These are phyloP conservation scores for Musa beccarii DNA, from an alignment of 176 grass and related monocot species.

Conservation along the genomic window DNA sequence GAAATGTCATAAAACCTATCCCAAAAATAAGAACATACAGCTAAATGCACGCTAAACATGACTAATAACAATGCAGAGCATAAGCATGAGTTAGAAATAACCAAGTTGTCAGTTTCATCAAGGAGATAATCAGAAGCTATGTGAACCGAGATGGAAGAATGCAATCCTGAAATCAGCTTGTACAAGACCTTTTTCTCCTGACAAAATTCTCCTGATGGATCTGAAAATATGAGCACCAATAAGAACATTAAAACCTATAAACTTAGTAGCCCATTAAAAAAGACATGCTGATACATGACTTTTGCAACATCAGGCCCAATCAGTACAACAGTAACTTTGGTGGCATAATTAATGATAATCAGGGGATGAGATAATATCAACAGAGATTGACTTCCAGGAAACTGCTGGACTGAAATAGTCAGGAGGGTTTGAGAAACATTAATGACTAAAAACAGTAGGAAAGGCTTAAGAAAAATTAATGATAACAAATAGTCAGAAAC, in stretches of 20 bases:
- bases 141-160: conserved; percentile 95
- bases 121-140: conserved; percentile 94
- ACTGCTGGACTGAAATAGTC: neutral
- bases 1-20: conserved; percentile 4
- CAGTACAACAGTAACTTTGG: no score
- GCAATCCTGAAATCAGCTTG: conserved; percentile 92
- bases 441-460: no score
- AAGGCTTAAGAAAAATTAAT: neutral
- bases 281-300: neutral
- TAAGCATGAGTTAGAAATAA: conserved; percentile 9
- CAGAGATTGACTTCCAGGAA: neutral
- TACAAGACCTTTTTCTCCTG: conserved; percentile 91
- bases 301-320: neutral
- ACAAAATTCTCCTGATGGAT: conserved; percentile 88
- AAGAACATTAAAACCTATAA: neutral
- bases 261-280: neutral
- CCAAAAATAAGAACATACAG: neutral
- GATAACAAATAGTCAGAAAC: neutral
- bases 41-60: neutral
- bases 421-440: no score
- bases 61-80: no score
- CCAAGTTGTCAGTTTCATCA: conserved; percentile 52
- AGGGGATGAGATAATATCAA: neutral
- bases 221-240: conserved; percentile 24
- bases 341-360: neutral